A percentile compares a stretch with the other conserved stretches of the same genome.
Evolutionary conservation across 2,329 filamentous ascomycete genomes (phyloP).

Genomic region (Escovopsis sp.): DNA sequence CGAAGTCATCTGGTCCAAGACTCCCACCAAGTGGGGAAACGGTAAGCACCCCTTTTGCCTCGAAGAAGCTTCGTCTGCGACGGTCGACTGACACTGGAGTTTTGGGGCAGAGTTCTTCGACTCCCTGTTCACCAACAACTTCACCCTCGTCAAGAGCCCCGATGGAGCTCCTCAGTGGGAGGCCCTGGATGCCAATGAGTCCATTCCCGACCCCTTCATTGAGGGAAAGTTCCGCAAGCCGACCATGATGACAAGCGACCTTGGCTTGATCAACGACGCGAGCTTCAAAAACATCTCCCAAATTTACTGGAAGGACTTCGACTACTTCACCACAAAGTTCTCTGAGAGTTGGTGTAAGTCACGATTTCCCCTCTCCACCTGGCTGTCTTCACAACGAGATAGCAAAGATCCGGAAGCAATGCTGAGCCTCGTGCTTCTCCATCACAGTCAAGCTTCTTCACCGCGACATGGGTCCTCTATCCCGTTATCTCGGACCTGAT

Average conservation of each 20-base stretch:
- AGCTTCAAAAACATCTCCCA: constrained; percentile 61
- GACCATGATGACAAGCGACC: constrained; percentile 60
- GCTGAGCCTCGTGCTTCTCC: not conserved
- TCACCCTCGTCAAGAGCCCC: constrained; percentile 60
- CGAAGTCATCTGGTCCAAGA: constrained; percentile 65
- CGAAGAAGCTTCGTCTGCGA: too few relatives aligned
- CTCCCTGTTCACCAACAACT: constrained; percentile 64
- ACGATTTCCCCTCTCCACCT: too few relatives aligned
- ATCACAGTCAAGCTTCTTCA: constrained; percentile 50
- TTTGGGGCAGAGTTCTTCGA: constrained; percentile 57
- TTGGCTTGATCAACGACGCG: constrained; percentile 56
- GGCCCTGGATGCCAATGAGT: constrained; percentile 47
- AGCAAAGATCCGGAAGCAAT: too few relatives aligned
- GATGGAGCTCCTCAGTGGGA: constrained; percentile 64
- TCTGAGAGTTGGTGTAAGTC: constrained; percentile 52
- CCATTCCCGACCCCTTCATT: constrained; percentile 61
- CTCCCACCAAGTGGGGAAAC: constrained; percentile 41
- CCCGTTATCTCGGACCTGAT: constrained; percentile 60
- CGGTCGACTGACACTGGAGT: not conserved
- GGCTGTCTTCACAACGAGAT: not conserved
- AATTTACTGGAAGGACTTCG: constrained; percentile 51
- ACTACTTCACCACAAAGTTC: constrained; percentile 54
- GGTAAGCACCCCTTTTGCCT: not conserved
- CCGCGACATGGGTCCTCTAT: constrained; percentile 59
- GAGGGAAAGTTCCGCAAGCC: constrained; percentile 55